Base-by-base conservation (phyloP, 2,329 filamentous ascomycete species). In the Claviceps sorghi region DNA sequence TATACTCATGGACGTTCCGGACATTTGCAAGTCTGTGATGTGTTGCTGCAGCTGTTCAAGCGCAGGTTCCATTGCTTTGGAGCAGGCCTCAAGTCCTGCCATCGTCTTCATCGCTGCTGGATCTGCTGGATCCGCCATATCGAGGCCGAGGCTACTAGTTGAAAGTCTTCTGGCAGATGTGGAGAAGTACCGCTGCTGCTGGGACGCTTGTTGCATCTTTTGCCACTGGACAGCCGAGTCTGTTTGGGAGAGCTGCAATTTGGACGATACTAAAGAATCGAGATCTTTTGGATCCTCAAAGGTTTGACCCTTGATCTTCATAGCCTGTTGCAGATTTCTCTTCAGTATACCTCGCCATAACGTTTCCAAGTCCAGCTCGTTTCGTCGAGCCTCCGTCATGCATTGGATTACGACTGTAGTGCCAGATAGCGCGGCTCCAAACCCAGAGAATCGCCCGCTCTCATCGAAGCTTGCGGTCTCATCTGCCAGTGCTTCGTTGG, bases 371-470 rank as follows among this genome's bases (percentile, higher is more conserved):
- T 72, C 71, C 50, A 81, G 65, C 57, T 81, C 77, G 22, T 65
- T 61, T 34, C 78, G 69, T 53, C 76, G 69, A 9, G 68, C 60
- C 58, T 78, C 76, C 0, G 77, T 80, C 68, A 81, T 72, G 58
- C 79, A 72, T 59, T 82, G 78, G 10, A 81, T 67, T 15, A 81
- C 73, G 22, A 82, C 61, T 0, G 77, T 79, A 1, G 71, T 74
- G 10, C 77, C 77, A 0, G 60, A 64, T 36, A 68, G 64, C 4
- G 70, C 61, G 1, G 72, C 64, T 1, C 88, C 87, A 62, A 96
- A 96, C 0, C 91, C 91, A 36, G 88, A 82, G 53, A 90, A 80
- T 9, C 77, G 73, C 15, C 80, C 74, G 13, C 69, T 67, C 17
- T 71, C 69, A 21, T 75, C 72, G 40, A 75, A 63, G 29, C 71